Conservation (phyloP, 192 early-diverging fungal genomes). For the Linnemannia zychae region DNA sequence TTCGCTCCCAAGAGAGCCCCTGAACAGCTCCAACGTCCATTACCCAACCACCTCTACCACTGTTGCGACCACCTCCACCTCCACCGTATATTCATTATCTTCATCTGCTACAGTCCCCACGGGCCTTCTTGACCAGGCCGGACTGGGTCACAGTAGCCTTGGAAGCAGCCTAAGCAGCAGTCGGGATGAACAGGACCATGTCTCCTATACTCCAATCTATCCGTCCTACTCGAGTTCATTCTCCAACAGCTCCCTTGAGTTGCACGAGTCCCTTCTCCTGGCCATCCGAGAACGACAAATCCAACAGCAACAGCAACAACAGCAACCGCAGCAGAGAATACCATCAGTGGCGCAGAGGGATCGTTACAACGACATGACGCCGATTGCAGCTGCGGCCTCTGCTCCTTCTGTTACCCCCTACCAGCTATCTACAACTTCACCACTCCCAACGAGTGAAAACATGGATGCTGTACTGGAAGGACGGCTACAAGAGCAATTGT, state of each 20-base stretch:
- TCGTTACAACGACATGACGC: background rate
- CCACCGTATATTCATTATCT: background rate
- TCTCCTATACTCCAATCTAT: constrained; percentile 46
- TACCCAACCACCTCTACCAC: background rate
- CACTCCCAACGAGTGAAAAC: background rate
- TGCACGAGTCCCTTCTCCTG: constrained; percentile 37
- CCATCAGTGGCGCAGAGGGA: background rate
- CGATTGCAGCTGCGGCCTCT: background rate
- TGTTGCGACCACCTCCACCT: background rate
- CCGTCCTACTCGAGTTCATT: constrained; percentile 53
- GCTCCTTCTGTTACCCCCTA: background rate
- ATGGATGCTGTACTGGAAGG: background rate
- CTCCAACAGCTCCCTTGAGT: constrained; percentile 46
- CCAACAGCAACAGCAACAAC: constrained; percentile 29
- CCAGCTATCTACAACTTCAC: background rate
- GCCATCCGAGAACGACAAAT: constrained; percentile 37
- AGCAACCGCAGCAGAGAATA: constrained; percentile 13
- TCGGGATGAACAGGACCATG: constrained; percentile 37
- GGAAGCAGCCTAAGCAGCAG: constrained; percentile 47
- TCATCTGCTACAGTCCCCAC: background rate
- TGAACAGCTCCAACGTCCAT: constrained; percentile 5
- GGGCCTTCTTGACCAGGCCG: background rate
- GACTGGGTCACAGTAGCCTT: constrained; percentile 8
- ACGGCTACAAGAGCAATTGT: background rate
- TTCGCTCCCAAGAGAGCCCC: constrained; percentile 1